A percentile compares a stretch with the other conserved stretches of the same genome.
Conservation (phyloP, 2,329 filamentous ascomycete species). For the Sclerotinia borealis region DNA sequence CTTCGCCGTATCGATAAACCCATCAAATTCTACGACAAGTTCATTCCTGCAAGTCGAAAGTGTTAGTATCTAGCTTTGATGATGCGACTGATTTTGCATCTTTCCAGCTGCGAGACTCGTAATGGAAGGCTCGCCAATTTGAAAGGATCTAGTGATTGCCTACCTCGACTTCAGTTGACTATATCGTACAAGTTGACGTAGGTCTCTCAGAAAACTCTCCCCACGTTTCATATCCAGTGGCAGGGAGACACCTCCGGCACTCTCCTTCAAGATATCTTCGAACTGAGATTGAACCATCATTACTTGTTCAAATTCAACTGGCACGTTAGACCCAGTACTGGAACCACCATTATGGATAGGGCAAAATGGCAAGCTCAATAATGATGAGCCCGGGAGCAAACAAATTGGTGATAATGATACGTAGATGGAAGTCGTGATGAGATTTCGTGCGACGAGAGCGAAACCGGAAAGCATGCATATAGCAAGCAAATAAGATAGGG, state of each 20-base stretch:
- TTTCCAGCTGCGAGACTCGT: background rate
- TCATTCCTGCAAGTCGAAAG: slow-evolving; percentile 46
- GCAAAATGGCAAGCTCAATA: slow-evolving; percentile 61
- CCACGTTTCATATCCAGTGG: slow-evolving; percentile 75
- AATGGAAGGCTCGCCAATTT: background rate
- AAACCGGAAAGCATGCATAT: slow-evolving; percentile 55
- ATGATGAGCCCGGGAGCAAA: slow-evolving; percentile 57
- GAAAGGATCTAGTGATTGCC: background rate
- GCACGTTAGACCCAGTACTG: slow-evolving; percentile 23
- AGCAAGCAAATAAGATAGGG: slow-evolving; percentile 56
- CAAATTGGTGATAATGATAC: slow-evolving; percentile 64
- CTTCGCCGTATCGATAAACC: slow-evolving; percentile 65
- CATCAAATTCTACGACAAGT: slow-evolving; percentile 68
- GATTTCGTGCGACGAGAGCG: slow-evolving; percentile 53
- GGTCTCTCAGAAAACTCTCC: slow-evolving; percentile 66
- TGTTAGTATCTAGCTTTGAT: background rate
- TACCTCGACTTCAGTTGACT: slow-evolving; percentile 56
- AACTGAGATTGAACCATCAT: slow-evolving; percentile 71
- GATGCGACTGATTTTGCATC: background rate
- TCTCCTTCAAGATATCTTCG: slow-evolving; percentile 66
- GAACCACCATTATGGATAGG: slow-evolving; percentile 22
- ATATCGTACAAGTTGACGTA: slow-evolving; percentile 65
- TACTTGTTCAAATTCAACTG: slow-evolving; percentile 63
- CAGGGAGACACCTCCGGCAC: slow-evolving; percentile 57
- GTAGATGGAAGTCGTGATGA: slow-evolving; percentile 54